These are phyloP conservation scores for Candida nitratophila DNA, from an alignment of 805 yeast species.

Conservation along the genomic window DNA sequence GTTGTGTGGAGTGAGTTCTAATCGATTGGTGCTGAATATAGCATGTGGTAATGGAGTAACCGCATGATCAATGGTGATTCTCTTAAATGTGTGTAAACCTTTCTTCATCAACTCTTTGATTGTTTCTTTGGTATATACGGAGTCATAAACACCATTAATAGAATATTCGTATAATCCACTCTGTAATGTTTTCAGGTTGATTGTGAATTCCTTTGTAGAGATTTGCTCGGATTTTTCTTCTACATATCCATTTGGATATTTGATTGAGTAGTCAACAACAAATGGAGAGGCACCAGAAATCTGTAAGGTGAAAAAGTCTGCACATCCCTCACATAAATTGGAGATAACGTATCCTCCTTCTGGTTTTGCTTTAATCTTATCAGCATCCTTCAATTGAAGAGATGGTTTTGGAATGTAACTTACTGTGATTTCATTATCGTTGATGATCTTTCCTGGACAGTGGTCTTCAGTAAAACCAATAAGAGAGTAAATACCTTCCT, in stretches of 20 bases:
- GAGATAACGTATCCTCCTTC: slow-evolving; percentile 5
- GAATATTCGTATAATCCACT: slow-evolving; percentile 58
- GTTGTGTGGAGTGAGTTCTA: not conserved
- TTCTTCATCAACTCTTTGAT: slow-evolving; percentile 19
- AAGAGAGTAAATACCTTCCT: slow-evolving; percentile 38
- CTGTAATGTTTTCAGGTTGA: slow-evolving; percentile 33
- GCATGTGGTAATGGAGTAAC: slow-evolving; percentile 62
- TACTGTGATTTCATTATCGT: slow-evolving; percentile 15
- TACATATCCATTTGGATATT: slow-evolving; percentile 46
- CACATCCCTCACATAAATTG: slow-evolving; percentile 18
- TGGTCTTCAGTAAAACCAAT: slow-evolving; percentile 32
- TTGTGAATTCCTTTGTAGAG: slow-evolving; percentile 30
- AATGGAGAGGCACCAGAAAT: slow-evolving; percentile 60
- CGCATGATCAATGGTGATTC: slow-evolving; percentile 37
- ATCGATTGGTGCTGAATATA: slow-evolving; percentile 9
- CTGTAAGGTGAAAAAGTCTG: slow-evolving; percentile 27
- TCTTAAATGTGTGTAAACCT: slow-evolving; percentile 18
- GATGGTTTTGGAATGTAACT: slow-evolving; percentile 24
- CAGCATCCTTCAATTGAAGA: slow-evolving; percentile 8
- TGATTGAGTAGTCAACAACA: slow-evolving; percentile 56
- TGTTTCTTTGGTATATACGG: slow-evolving; percentile 43
- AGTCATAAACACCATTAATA: slow-evolving; percentile 60
- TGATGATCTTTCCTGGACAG: slow-evolving; percentile 35
- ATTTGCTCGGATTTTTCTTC: slow-evolving; percentile 36
- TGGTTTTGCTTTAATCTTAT: not conserved